Conservation (phyloP, 1,284 basidiomycete species). For the Apiotrichum mycotoxinovorans region DNA sequence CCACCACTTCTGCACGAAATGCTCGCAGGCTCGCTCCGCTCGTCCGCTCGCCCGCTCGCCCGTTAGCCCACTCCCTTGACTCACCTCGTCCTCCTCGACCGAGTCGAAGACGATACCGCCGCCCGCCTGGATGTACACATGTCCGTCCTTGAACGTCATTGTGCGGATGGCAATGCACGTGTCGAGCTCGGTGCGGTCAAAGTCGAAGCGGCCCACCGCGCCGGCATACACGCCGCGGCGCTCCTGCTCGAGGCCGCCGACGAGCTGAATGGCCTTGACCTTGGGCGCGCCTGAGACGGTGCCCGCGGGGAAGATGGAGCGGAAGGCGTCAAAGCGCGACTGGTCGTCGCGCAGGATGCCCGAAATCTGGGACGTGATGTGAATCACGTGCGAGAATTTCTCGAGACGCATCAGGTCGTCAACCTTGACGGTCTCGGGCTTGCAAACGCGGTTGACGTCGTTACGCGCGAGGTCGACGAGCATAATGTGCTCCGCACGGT, state of each 20-base stretch:
- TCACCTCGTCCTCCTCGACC: constrained; percentile 84
- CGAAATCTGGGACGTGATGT: constrained; percentile 92
- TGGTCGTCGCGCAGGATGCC: constrained; percentile 78
- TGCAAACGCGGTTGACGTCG: constrained; percentile 96
- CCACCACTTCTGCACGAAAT: no score
- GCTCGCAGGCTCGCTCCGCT: no score
- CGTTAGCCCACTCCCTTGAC: not conserved
- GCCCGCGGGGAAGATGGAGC: constrained; percentile 98
- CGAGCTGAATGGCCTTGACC: constrained; percentile 94
- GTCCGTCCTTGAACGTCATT: constrained; percentile 93
- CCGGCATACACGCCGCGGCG: constrained; percentile 94
- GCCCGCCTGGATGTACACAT: constrained; percentile 84
- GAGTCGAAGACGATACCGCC: constrained; percentile 98
- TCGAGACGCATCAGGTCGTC: constrained; percentile 92
- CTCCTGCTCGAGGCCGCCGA: constrained; percentile 83
- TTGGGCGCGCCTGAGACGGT: constrained; percentile 99
- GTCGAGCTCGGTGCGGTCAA: constrained; percentile 91
- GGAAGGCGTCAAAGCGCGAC: constrained; percentile 93
- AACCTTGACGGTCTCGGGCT: constrained; percentile 90
- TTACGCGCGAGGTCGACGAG: constrained; percentile 98
- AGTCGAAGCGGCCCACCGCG: constrained; percentile 95
- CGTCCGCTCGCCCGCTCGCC: no score
- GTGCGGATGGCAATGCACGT: constrained; percentile 98
- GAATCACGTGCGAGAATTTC: constrained; percentile 97
- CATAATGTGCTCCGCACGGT: constrained; percentile 98